These are phyloP conservation scores for Chaetomium tenue DNA, from an alignment of 495 filamentous ascomycete genomes.

Conservation along the genomic window DNA sequence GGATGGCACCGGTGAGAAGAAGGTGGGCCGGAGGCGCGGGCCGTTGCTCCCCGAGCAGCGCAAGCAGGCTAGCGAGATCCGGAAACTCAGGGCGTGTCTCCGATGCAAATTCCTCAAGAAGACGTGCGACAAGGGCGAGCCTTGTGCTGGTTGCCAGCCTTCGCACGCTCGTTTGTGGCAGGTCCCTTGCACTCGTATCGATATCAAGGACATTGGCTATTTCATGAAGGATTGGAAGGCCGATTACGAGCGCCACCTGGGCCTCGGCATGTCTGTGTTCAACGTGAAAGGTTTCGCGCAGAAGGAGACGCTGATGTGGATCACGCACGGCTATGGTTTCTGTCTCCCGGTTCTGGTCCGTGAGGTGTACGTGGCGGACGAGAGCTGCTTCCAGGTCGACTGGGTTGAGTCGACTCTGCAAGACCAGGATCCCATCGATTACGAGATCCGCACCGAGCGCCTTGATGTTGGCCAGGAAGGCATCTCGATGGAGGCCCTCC, in stretches of 20 bases:
- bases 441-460: slow-evolving; percentile 79
- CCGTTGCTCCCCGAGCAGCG: slow-evolving; percentile 89
- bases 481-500: slow-evolving; percentile 69
- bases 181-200: slow-evolving; percentile 91
- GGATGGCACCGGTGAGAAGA: slow-evolving; percentile 72
- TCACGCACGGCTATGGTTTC: slow-evolving; percentile 88
- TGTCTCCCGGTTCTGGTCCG: slow-evolving; percentile 83
- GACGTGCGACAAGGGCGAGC: slow-evolving; percentile 93
- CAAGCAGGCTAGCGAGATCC: slow-evolving; percentile 90
- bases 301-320: slow-evolving; percentile 73
- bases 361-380: slow-evolving; percentile 85
- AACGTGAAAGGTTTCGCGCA: slow-evolving; percentile 91
- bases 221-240: slow-evolving; percentile 99
- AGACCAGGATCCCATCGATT: slow-evolving; percentile 66
- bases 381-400: slow-evolving; percentile 86
- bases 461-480: slow-evolving; percentile 83
- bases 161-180: slow-evolving; percentile 92
- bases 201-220: slow-evolving; percentile 94
- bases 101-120: slow-evolving; percentile 99
- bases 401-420: slow-evolving; percentile 76
- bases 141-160: slow-evolving; percentile 87
- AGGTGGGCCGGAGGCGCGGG: slow-evolving; percentile 79
- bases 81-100: slow-evolving; percentile 85
- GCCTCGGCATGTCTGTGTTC: slow-evolving; percentile 78
- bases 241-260: slow-evolving; percentile 86